These are phyloP conservation scores for Alternaria sp. DNA, from an alignment of 2,329 filamentous ascomycete genomes.

Conservation along the genomic window DNA sequence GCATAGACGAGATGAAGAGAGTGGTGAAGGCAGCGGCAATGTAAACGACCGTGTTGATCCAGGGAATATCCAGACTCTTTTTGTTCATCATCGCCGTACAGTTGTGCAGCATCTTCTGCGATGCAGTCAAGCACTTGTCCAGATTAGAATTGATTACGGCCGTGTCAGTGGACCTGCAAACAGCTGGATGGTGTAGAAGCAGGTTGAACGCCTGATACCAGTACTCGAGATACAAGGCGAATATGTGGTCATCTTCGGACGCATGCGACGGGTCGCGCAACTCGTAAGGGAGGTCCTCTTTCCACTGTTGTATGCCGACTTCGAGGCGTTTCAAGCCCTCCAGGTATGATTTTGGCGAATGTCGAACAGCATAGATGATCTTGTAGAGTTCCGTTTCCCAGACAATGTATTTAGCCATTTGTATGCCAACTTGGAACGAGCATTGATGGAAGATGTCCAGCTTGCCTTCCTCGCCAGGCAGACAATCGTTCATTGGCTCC, in stretches of 20 bases:
- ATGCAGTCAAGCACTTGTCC: constrained; percentile 68
- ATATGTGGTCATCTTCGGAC: constrained; percentile 56
- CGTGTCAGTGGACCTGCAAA: constrained; percentile 59
- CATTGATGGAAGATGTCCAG: constrained; percentile 61
- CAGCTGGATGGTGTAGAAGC: constrained; percentile 60
- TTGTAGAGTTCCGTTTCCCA: constrained; percentile 76
- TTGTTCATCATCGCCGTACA: constrained; percentile 66
- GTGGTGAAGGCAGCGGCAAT: constrained; percentile 75
- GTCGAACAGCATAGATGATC: constrained; percentile 74
- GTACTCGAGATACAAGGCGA: constrained; percentile 57
- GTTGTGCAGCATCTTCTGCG: constrained; percentile 67
- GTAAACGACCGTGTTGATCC: constrained; percentile 76
- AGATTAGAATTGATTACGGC: constrained; percentile 64
- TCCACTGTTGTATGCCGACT: constrained; percentile 66
- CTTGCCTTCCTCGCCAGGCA: constrained; percentile 63
- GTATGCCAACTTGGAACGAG: constrained; percentile 70
- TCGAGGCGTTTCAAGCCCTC: constrained; percentile 70
- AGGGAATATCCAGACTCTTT: constrained; percentile 77
- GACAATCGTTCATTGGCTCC: constrained; percentile 72
- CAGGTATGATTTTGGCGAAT: constrained; percentile 68
- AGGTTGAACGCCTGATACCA: constrained; percentile 58
- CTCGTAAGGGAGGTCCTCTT: constrained; percentile 67
- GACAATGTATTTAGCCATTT: constrained; percentile 68
- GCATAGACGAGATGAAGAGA: constrained; percentile 72
- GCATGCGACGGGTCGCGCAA: constrained; percentile 58